phyloP scores from a whole-genome alignment of 352 stramenopile species.

The Pythium guiyangense region DNA sequence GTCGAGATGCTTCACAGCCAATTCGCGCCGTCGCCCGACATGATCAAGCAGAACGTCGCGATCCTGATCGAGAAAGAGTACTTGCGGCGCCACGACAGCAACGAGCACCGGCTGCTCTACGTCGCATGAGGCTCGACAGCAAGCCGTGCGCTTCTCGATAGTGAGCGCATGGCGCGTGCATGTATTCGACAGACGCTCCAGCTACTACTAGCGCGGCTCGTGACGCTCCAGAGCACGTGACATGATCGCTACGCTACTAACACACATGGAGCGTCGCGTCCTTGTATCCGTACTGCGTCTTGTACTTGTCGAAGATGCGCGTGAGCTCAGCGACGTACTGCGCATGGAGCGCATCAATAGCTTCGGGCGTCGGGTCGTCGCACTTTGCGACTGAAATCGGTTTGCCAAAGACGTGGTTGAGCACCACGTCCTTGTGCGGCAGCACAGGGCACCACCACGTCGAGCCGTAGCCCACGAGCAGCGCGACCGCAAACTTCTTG shows the following conservation, averaged over 20 bases:
- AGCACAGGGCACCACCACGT: slow-evolving; percentile 55
- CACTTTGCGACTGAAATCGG: slow-evolving; percentile 63
- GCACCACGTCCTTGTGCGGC: slow-evolving; percentile 45
- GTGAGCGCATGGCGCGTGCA: too few species aligned
- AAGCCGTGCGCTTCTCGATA: too few species aligned
- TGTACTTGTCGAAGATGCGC: slow-evolving; percentile 84
- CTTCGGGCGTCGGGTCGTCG: slow-evolving; percentile 45
- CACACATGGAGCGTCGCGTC: slow-evolving; percentile 50
- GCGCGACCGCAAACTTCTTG: slow-evolving; percentile 57
- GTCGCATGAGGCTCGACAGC: slow-evolving; percentile 31
- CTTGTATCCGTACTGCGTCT: slow-evolving; percentile 62
- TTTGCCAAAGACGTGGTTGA: slow-evolving; percentile 76
- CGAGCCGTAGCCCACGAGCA: slow-evolving; percentile 54
- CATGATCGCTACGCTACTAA: slow-evolving; percentile 16
- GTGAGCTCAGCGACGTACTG: slow-evolving; percentile 66
- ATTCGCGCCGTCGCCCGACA: slow-evolving; percentile 55
- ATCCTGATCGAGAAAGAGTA: slow-evolving; percentile 87
- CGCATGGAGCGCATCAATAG: slow-evolving; percentile 64
- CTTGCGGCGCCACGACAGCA: slow-evolving; percentile 55
- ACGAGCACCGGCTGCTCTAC: slow-evolving; percentile 59
- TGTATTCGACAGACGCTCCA: background rate
- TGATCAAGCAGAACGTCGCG: slow-evolving; percentile 77
- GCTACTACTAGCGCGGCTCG: background rate
- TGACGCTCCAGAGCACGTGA: background rate
- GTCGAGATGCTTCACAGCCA: slow-evolving; percentile 68